These are phyloP conservation scores for Metschnikowia orientalis DNA, from an alignment of 805 yeast genomes.

Conservation along the genomic window DNA sequence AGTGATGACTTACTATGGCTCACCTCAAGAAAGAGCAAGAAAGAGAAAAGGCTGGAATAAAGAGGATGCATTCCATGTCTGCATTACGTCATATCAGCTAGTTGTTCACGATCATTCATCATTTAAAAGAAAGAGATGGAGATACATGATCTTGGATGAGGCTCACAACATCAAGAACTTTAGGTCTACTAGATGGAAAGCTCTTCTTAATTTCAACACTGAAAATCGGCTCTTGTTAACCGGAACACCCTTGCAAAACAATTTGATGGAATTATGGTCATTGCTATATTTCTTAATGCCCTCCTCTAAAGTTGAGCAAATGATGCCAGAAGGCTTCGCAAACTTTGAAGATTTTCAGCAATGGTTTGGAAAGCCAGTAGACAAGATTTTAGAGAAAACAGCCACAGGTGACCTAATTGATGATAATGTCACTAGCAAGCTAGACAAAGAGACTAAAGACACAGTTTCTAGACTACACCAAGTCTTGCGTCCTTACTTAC, in stretches of 20 bases:
- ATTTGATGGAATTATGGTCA: conserved; percentile 94
- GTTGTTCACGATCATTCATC: conserved; percentile 97
- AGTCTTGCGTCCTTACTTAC: conserved; percentile 84
- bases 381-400: conserved; percentile 74
- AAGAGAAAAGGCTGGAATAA: conserved; percentile 98
- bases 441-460: conserved; percentile 72
- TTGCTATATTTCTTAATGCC: conserved; percentile 95
- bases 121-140: conserved; percentile 89
- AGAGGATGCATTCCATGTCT: conserved; percentile 91
- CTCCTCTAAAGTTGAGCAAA: conserved; percentile 61
- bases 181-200: conserved; percentile 96
- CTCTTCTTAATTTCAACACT: conserved; percentile 87
- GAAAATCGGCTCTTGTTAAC: conserved; percentile 82
- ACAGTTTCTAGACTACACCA: conserved; percentile 89
- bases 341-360: conserved; percentile 92
- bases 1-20: conserved; percentile 91
- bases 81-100: conserved; percentile 93
- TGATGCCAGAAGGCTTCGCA: conserved; percentile 95
- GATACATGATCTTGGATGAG: conserved; percentile 94
- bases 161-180: conserved; percentile 98
- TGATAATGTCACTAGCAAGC: conserved; percentile 36
- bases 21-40: conserved; percentile 93
- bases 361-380: conserved; percentile 99
- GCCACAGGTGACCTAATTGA: conserved; percentile 46
- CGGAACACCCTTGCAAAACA: conserved; percentile 96